Evolutionary conservation across 2,329 filamentous ascomycete species (phyloP).

Genomic region (Emergomyces orientalis): DNA sequence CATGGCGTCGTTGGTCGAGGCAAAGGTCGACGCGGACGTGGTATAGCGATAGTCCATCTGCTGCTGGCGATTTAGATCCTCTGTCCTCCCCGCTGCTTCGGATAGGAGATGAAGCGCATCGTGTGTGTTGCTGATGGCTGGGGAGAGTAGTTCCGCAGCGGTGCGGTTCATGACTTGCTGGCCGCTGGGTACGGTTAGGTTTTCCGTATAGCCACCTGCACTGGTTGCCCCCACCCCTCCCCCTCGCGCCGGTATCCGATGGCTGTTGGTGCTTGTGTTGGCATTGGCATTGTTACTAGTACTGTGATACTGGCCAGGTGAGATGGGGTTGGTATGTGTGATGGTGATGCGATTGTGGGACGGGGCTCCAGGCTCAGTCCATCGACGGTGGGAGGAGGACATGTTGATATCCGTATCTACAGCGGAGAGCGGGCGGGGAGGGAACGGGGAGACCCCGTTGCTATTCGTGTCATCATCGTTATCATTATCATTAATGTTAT

Average conservation of each 20-base stretch:
- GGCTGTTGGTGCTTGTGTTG: neutral
- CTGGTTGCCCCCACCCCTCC: neutral
- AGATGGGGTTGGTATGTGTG: neutral
- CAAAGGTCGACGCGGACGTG: slow-evolving; percentile 31
- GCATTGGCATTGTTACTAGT: neutral
- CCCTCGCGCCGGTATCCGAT: neutral
- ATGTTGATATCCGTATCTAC: slow-evolving; percentile 10
- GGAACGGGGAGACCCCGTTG: neutral
- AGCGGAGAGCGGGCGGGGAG: neutral
- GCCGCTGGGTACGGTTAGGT: slow-evolving; percentile 25
- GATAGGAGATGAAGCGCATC: slow-evolving; percentile 88
- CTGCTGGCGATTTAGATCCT: slow-evolving; percentile 41
- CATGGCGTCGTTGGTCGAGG: slow-evolving; percentile 30
- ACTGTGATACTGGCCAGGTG: neutral
- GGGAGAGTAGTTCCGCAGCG: slow-evolving; percentile 49
- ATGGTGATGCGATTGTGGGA: neutral
- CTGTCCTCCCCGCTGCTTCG: slow-evolving; percentile 58
- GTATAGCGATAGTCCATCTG: slow-evolving; percentile 37
- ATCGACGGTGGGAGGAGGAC: slow-evolving; percentile 9
- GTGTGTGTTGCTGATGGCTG: slow-evolving; percentile 78
- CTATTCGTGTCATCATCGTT: neutral
- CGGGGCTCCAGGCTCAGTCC: slow-evolving; percentile 10
- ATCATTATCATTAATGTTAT: slow-evolving; percentile 9
- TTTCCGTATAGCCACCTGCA: slow-evolving; percentile 10
- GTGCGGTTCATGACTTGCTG: slow-evolving; percentile 51